These are phyloP conservation scores for Ustilago crameri DNA, from an alignment of 1,284 basidiomycete genomes.

Conservation along the genomic window DNA sequence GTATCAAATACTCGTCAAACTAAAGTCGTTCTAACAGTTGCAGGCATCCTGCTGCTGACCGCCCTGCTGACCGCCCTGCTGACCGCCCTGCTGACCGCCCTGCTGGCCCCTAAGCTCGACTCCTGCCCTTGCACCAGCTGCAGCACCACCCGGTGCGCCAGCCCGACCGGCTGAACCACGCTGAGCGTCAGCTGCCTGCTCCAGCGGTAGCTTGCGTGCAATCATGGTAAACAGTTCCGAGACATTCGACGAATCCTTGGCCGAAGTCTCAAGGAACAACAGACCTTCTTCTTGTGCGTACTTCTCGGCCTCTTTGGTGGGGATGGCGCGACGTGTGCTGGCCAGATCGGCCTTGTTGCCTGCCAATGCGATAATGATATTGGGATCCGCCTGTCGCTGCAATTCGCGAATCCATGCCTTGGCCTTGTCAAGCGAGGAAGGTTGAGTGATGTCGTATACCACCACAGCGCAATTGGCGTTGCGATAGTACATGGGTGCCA, in stretches of 20 bases:
- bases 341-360: constrained; percentile 93
- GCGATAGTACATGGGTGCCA: constrained; percentile 68
- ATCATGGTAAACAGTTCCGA: constrained; percentile 73
- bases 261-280: constrained; percentile 95
- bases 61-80: constrained; percentile 40
- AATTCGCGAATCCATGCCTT: constrained; percentile 96
- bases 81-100: constrained; percentile 44
- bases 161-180: constrained; percentile 33
- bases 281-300: constrained; percentile 94
- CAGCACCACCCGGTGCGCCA: constrained; percentile 26
- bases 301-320: constrained; percentile 76
- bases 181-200: constrained; percentile 54
- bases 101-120: constrained; percentile 53
- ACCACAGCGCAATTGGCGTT: constrained; percentile 68
- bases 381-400: constrained; percentile 95
- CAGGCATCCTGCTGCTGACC: constrained; percentile 52
- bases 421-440: constrained; percentile 86
- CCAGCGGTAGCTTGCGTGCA: constrained; percentile 64
- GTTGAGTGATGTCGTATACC: constrained; percentile 66
- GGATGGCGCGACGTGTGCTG: constrained; percentile 70
- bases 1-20: background rate
- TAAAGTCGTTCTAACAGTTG: constrained; percentile 39
- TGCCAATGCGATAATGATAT: constrained; percentile 83
- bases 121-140: constrained; percentile 39
- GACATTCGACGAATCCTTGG: constrained; percentile 91